Evolutionary conservation across 345 rosid genomes (phyloP), one percentile per base, ranked within the genome.

Genomic region (Capsella bursapastoris): DNA sequence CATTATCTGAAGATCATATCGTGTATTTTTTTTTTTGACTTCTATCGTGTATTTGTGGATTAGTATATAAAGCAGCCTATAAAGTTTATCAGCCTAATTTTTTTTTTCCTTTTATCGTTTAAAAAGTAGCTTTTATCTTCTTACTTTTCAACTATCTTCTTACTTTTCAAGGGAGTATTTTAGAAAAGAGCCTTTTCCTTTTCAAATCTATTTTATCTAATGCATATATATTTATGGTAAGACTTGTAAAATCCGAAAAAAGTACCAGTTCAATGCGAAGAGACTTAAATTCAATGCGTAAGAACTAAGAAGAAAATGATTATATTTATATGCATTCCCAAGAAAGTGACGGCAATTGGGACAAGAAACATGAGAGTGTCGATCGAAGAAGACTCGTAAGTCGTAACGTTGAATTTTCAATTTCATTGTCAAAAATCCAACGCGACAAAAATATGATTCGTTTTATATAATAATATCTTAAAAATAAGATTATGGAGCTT

Each of bases 71-170:
- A 32, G 68, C 44, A 13, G 11, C 68, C 51, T 29, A 51, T 28
- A 61, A 71, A 61, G 75, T 61, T 28, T 18, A 40, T 38, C 22
- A 51, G 51, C 75, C 44, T 28, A 71, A 37, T 18, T 37, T 27
- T 29, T 35, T 57, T 37, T 22, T 34, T 6, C 37, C 37, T 34
- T 34, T 34, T 34, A 34, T 34, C 37, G 37, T 52, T 48, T 8
- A 0, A 38, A 52, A 62, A 63, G 71, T 57, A 73, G 72, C 52
- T 65, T 74, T 73, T 47, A 8, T n/a, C 56, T 1, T 44, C 5
- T 49, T 13, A 52, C 49, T 44, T 64, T 73, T 55, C 49, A 43
- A 0, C 34, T 35, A 18, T 29, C 18, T 50, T 34, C 22, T 18
- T 18, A 10, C 25, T 22, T 22, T 22, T 22, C 25, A 22, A 22